Evolutionary conservation across 345 rosid species (phyloP).

Genomic region (Litchi chinensis): DNA sequence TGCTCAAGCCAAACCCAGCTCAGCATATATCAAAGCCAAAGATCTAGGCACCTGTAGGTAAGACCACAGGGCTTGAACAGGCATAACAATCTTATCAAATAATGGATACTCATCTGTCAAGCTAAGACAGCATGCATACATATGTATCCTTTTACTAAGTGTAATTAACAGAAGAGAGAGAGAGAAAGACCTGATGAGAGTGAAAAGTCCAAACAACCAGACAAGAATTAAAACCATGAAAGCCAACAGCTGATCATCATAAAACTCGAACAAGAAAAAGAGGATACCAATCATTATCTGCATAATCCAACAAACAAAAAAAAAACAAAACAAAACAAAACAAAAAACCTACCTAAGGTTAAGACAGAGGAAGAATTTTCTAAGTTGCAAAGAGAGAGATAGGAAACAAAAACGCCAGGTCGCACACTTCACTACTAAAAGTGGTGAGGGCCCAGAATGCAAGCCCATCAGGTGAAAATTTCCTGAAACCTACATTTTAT

Average conservation of each 20-base stretch:
- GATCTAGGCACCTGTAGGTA: background rate
- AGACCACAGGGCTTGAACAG: background rate
- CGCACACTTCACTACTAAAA: no score
- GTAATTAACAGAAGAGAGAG: background rate
- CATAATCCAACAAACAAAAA: slow-evolving; percentile 29
- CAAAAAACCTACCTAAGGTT: no score
- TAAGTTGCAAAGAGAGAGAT: no score
- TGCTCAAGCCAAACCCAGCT: background rate
- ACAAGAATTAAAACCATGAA: slow-evolving; percentile 98
- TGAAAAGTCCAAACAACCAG: slow-evolving; percentile 96
- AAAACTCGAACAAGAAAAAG: slow-evolving; percentile 95
- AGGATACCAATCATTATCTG: slow-evolving; percentile 99
- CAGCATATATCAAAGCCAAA: background rate
- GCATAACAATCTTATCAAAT: background rate
- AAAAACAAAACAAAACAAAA: background rate
- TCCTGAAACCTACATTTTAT: no score
- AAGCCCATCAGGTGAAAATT: no score
- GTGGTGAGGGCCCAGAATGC: no score
- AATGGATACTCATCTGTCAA: background rate
- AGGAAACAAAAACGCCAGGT: no score
- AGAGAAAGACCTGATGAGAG: slow-evolving; percentile 77
- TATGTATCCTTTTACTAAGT: background rate
- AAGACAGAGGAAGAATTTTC: no score
- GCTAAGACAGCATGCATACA: slow-evolving; percentile 4
- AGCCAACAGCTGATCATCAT: slow-evolving; percentile 97